Evolutionary conservation across 164 flowering plant genomes (phyloP), one percentile per base, ranked within the genome.

Genomic region (Annona squamosa): DNA sequence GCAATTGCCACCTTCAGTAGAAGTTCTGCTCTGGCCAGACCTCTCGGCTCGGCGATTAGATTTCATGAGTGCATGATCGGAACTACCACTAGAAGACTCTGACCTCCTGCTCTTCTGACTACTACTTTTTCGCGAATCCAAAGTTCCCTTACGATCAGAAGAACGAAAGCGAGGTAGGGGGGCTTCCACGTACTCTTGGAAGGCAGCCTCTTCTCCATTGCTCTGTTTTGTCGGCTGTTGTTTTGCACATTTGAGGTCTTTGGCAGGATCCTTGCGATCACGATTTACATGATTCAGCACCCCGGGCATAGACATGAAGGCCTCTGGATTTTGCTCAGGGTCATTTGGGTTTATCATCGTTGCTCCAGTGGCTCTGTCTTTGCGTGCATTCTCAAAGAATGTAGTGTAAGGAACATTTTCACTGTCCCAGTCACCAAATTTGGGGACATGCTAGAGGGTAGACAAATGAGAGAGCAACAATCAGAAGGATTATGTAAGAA

Each of bases 341-440:
- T 88, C 94, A 72, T 90, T 88, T 7, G 94, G 92, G 80, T 90
- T 90, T 13, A 78, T 68, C 70, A 75, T 85, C 77, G 62, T 86
- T 37, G 62, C 56, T 4, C 81, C 80, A 3, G 70, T 17, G 46
- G 79, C 79, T 74, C 74, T 85, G 48, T 84, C 86, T 69, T 78
- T 86, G 13, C 88, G 85, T 0, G 90, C 90, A 71, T 79, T 83
- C 63, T 87, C 89, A 76, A 90, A 90, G 63, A 67, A 86, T 63
- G 82, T 72, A 1, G 91, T 86, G 82, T 88, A 87, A n/a, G 89
- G 85, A 42, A 85, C 76, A 63, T 86, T 85, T 48, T 88, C 89
- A 3, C 68, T 70, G 45, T 87, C 91, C 90, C 91, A 89, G 68
- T 81, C 66, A 13, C 93, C 91, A 67, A 88, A 89, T 75, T 85